Base-by-base conservation (phyloP, 345 rosid species). In the Aquilaria sinensis region DNA sequence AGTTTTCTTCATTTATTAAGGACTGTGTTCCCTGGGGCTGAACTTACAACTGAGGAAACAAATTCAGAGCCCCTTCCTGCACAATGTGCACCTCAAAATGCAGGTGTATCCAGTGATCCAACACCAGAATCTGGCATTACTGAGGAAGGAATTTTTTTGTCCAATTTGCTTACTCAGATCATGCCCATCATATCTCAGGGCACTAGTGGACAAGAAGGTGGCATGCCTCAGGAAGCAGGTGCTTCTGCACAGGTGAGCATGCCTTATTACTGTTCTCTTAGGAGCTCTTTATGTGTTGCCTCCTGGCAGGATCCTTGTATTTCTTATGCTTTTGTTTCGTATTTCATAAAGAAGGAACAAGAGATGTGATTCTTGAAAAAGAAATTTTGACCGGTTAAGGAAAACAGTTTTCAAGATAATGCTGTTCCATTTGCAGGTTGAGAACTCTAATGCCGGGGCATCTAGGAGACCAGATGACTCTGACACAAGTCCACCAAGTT, bases 81-180 rank as follows among this genome's bases (percentile, higher is more conserved):
- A 12, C 79, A 63, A 56, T 30, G 79, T 48, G 66, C 32, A 63
- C 71, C 68, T 12, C 74, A 69, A 56, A 71, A 71, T 67, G 70
- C 61, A 10, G 71, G 69, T 41, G 48, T 72, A 53, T 56, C 83
- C 15, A 50, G 60, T 56, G 57, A 70, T 32, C 9, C 69, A 16
- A 80, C 72, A 63, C 50, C 80, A 53, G 85, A 78, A 63, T 47
- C 79, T 46, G 73, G 61, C 30, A 66, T 63, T 59, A 77, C 73
- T 10, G 81, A 80, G 47, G 85, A 87, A 71, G 95, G 87, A 49
- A 57, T 83, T 54, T 78, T 81, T 68, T 72, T 88, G 57, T 88
- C 91, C 11, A 76, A 78, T 74, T 61, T 88, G 75, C 87, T 88
- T 61, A 78, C 56, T n/a, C 85, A 77, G 77, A 80, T 88, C 64